These are phyloP conservation scores for Copromyces sp. DNA, from an alignment of 495 filamentous ascomycete genomes.

Conservation along the genomic window DNA sequence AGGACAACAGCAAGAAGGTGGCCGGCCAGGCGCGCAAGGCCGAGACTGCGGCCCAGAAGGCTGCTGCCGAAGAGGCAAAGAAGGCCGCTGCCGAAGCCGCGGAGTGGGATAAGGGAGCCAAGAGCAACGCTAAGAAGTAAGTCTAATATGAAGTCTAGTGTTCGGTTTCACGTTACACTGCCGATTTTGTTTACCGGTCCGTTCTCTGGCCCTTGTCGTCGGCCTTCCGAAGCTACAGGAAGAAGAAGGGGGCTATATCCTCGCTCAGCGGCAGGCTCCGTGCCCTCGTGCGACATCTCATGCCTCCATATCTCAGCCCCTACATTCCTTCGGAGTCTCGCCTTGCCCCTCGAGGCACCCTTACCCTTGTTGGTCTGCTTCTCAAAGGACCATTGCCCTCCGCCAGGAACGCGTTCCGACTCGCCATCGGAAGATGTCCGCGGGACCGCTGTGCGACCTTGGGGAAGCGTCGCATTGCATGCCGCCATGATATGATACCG, in stretches of 20 bases:
- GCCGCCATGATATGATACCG: neutral
- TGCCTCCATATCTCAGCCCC: neutral
- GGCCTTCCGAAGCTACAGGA: neutral
- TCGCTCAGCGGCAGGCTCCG: neutral
- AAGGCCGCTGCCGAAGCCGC: slow-evolving; percentile 56
- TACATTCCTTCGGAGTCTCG: neutral
- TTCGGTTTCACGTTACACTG: neutral
- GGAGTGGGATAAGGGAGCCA: slow-evolving; percentile 79
- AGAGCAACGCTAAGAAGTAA: slow-evolving; percentile 78
- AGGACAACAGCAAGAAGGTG: slow-evolving; percentile 81
- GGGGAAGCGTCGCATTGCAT: neutral
- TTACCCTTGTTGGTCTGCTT: neutral
- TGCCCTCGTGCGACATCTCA: neutral
- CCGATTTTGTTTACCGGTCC: neutral
- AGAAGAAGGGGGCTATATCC: neutral
- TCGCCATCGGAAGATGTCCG: neutral
- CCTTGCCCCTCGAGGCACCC: neutral
- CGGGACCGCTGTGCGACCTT: neutral
- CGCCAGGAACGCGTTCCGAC: neutral
- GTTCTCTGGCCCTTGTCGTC: neutral
- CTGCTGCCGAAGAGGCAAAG: slow-evolving; percentile 58
- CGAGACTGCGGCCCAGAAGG: slow-evolving; percentile 69
- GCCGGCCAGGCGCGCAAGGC: slow-evolving; percentile 90
- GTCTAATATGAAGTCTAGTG: slow-evolving; percentile 15
- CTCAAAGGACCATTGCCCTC: neutral